Percentiles rank a stretch among this genome's conserved stretches.
Conservation (phyloP, 2,329 filamentous ascomycete species). For the Didymella segeticola region DNA sequence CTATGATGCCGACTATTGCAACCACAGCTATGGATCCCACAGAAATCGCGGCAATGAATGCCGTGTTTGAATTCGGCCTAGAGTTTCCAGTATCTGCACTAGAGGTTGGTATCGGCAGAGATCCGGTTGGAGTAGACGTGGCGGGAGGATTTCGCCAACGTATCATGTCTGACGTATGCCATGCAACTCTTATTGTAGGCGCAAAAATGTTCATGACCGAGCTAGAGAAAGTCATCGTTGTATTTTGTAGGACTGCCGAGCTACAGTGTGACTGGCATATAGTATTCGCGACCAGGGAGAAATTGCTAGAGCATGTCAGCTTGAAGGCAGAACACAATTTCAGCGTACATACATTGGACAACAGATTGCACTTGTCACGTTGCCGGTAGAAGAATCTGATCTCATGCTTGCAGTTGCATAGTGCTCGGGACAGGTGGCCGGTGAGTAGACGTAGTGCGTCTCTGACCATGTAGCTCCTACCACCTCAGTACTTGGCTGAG, state of each 20-base stretch:
- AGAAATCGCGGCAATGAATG: neutral
- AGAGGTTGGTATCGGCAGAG: neutral
- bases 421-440: neutral
- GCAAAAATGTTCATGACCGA: neutral
- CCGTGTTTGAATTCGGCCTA: neutral
- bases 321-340: neutral
- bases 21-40: neutral
- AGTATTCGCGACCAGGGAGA: neutral
- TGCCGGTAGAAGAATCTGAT: neutral
- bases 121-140: neutral
- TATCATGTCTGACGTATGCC: neutral
- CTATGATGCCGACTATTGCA: neutral
- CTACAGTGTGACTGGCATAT: neutral
- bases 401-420: neutral
- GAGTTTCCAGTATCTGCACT: neutral
- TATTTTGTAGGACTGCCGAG: neutral
- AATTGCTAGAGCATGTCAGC: neutral
- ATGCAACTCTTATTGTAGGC: neutral
- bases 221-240: neutral
- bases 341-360: neutral
- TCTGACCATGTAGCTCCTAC: neutral
- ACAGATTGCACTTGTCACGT: neutral
- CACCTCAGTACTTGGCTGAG: neutral
- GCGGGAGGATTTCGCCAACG: neutral
- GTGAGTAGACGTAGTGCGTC: neutral